These are phyloP conservation scores for Eragrostis curvula DNA, from an alignment of 176 grass and related monocot genomes.

Conservation along the genomic window DNA sequence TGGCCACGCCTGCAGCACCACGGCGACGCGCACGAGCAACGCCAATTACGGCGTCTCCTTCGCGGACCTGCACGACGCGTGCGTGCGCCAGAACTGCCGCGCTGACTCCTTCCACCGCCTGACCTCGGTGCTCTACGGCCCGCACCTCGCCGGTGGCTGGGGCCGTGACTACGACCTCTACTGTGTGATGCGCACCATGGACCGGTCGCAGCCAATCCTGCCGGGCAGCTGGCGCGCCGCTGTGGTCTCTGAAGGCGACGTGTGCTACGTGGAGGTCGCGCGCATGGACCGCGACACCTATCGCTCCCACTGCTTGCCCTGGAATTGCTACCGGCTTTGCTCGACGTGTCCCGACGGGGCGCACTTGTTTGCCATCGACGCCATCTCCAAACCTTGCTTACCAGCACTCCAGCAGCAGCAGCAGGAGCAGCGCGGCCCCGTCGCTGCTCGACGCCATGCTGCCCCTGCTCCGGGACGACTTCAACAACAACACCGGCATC, in stretches of 20 bases:
- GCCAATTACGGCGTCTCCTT: background rate
- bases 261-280: background rate
- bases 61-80: conserved; percentile 1
- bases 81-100: background rate
- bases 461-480: background rate
- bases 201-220: background rate
- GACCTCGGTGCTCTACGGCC: background rate
- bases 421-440: background rate
- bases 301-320: too few species aligned
- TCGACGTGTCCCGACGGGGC: background rate
- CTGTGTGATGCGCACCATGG: background rate
- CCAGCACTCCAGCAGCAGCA: too few species aligned
- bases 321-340: background rate
- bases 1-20: too few species aligned
- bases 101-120: background rate
- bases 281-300: background rate
- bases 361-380: background rate
- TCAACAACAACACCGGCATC: too few species aligned
- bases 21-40: too few species aligned
- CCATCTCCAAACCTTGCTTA: background rate
- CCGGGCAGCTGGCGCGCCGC: background rate
- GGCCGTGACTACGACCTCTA: background rate
- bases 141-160: background rate
- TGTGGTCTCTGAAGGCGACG: background rate
- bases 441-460: background rate